Conservation (phyloP, 2,329 filamentous ascomycete species). For the Aspergillus thermomutatus region DNA sequence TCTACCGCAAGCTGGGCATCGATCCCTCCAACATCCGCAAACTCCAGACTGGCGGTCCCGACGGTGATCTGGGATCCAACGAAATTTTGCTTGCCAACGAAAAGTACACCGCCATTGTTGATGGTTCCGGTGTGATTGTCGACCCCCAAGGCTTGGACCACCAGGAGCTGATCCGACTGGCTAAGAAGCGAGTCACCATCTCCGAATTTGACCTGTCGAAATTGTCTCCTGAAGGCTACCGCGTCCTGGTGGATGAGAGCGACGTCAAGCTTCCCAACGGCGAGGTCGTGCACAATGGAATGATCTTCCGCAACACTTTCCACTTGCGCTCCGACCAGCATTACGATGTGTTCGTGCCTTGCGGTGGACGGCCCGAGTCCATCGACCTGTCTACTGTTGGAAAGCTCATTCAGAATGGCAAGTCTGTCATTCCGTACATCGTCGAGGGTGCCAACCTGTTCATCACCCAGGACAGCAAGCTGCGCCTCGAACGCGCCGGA, state of each 20-base stretch:
- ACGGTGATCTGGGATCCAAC: slow-evolving; percentile 95
- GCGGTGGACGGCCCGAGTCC: slow-evolving; percentile 92
- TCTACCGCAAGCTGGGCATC: slow-evolving; percentile 92
- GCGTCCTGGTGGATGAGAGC: slow-evolving; percentile 85
- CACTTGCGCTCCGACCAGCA: slow-evolving; percentile 75
- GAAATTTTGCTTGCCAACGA: slow-evolving; percentile 95
- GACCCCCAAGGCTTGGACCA: slow-evolving; percentile 87
- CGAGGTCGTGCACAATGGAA: slow-evolving; percentile 86
- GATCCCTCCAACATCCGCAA: slow-evolving; percentile 83
- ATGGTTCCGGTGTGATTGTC: slow-evolving; percentile 90
- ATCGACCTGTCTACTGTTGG: slow-evolving; percentile 87
- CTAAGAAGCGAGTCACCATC: slow-evolving; percentile 86
- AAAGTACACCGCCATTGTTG: slow-evolving; percentile 93
- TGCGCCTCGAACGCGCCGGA: slow-evolving; percentile 90
- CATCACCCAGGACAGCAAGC: slow-evolving; percentile 96
- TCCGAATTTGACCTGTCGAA: slow-evolving; percentile 79
- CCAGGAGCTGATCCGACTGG: slow-evolving; percentile 77
- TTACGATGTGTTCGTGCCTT: slow-evolving; percentile 91
- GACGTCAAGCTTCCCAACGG: slow-evolving; percentile 85
- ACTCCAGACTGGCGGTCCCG: slow-evolving; percentile 95
- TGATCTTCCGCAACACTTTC: slow-evolving; percentile 95
- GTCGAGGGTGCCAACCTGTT: slow-evolving; percentile 98
- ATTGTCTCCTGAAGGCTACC: slow-evolving; percentile 83
- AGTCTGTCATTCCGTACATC: slow-evolving; percentile 84
- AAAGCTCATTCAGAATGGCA: slow-evolving; percentile 87